Evolutionary conservation across 495 filamentous ascomycete genomes (phyloP), one percentile per base, ranked within the genome.

Genomic region (Mytilinidion resinicola): DNA sequence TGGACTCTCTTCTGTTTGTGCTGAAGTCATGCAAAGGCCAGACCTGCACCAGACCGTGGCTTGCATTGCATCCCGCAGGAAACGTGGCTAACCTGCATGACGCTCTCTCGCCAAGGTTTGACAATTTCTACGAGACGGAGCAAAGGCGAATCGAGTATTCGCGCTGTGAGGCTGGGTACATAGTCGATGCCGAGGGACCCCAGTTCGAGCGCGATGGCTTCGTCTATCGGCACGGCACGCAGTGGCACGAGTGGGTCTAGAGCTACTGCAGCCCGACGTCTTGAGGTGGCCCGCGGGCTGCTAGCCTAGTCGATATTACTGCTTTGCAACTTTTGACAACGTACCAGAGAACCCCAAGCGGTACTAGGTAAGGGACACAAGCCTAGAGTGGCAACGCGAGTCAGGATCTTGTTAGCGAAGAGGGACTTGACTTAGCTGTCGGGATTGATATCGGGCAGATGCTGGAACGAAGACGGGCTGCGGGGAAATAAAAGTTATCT

Each of bases 111-210:
- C 35, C 73, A 15, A 58, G 73, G 9, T 85, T 77, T 58, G 82
- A 89, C 62, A 38, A 62, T 0, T 86, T 86, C 55, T 87, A 88
- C 56, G 70, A 70, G 4, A n/a, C 38, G 1, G 58, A 73, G 42
- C 75, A 81, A 55, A 72, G 68, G 20, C 73, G 61, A 33, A 77
- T 87, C 0, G 71, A 72, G 7, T 87, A 79, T 59, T 69, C 74
- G 39, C 76, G 78, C 37, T 87, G 84, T 59, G 84, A 83, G 67
- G 53, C 67, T 37, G 84, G 84, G 9, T 84, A 85, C 51, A 70
- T 87, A 11, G 37, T 81, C 0, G 81, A 80, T 48, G 78, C 80
- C 0, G 84, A 87, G 63, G 84, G 84, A 0, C 80, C 82, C 9
- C 60, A 60, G 49, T 64, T 65, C 50, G 61, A 57, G 37, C 36